Base-by-base conservation (phyloP, 2,329 filamentous ascomycete species). In the Cladophialophora psammophila region DNA sequence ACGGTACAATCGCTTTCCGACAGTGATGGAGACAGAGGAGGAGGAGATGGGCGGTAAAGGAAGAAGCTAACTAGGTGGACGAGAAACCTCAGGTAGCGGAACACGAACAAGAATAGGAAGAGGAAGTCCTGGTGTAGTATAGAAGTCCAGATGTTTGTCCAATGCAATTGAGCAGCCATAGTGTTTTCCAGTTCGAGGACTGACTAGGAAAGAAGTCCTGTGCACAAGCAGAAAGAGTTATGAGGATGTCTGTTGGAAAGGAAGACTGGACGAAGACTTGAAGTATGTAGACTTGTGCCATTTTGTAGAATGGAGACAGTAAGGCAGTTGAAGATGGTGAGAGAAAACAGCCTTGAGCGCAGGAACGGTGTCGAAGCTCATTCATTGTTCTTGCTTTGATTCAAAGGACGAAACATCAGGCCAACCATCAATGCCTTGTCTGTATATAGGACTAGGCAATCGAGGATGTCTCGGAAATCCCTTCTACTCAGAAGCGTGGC, bases 1-100 rank as follows among this genome's bases (percentile, higher is more conserved):
- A 87, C 81, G 0, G 84, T 85, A 58, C 83, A 81, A 42, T 87
- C 81, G 1, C 65, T 59, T 2, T 73, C 71, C 5, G 67, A 71
- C 67, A 80, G 79, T 0, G 58, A 72, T 0, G 82, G 80, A 2
- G 75, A 71, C 0, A 18, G 32, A 0, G 69, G 72, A 0, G 76
- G 65, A 0, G 74, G 70, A 0, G 76, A 71, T 4, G 84, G 78
- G 0, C 71, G 71, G 68, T 85, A 86, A 12, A 75, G 54, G 69
- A 75, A 79, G 57, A 79, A 83, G 0, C 78, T 79, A 0, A 82
- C 32, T 1, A 81, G 59, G 70, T 85, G 79, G 34, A 82, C 78
- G 0, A 84, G 45, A 0, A 85, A 76, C 1, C 84, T 81, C 0
- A 79, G 63, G 67, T 86, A 87, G 0, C 85, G 77, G 71, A 82